Base-by-base conservation (phyloP, 140 eudicot genomes). In the Flaveria floridana region DNA sequence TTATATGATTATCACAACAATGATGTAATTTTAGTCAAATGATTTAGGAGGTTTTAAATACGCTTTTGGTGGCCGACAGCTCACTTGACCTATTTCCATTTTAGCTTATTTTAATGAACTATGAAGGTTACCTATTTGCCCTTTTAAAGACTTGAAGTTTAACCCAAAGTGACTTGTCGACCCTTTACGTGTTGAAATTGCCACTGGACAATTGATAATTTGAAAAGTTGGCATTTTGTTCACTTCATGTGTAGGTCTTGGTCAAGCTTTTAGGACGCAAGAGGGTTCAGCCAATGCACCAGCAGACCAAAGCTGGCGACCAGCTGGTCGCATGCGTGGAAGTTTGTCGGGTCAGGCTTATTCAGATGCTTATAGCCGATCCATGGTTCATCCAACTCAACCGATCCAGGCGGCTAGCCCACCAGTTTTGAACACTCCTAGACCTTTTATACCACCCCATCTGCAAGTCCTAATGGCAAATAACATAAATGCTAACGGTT, bases 301-400 rank as follows among this genome's bases (percentile, higher is more conserved):
- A 50, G 56, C 84, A 12, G 91, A 85, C 12, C 84, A 72, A 41
- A 78, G 78, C 73, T 89, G 94, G 95, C 80, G 83, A 74, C 92
- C 92, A 46, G 74, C 75, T 4, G 87, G 87, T 13, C 91, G 95
- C n/a, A 92, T 92, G 97, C 96, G 97, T 78, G 97, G 97, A 70
- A 84, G 88, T 64, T 79, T 92, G 26, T 78, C 89, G 6, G 97
- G 95, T 26, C 81, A 51, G 76, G 95, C 91, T 34, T 85, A 85
- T 76, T 77, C 91, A 26, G 89, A 79, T 1, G 91, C 91, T 28
- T 39, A 80, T 46, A 82, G 74, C 78, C 91, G 78, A 66, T 73
- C 15, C 41, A 79, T 89, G n/a, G 65, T 75, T 78, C 75, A 9
- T 48, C 96, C 95, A 30, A 85, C 82, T 8, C 89, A 82, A 73